phyloP scores from a whole-genome alignment of 345 rosid genomes.

The Kernera saxatilis region DNA sequence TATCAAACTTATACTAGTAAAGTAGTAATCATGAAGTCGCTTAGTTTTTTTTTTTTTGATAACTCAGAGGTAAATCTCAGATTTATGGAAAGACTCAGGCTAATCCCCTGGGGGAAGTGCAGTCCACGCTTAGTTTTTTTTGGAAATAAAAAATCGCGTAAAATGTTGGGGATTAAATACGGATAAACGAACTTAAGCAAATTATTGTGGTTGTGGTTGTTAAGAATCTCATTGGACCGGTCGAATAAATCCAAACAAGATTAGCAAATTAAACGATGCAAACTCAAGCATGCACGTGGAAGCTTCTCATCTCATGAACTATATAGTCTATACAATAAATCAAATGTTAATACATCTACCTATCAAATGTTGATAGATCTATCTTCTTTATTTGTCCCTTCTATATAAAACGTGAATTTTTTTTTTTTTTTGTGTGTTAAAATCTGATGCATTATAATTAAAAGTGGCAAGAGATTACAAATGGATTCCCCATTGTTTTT shows the following conservation, averaged over 20 bases:
- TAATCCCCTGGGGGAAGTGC: too few species aligned
- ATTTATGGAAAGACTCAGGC: too few species aligned
- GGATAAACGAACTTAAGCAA: constrained; percentile 23
- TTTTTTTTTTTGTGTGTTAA: too few species aligned
- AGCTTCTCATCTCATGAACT: constrained; percentile 18
- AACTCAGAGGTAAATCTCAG: too few species aligned
- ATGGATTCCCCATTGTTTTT: too few species aligned
- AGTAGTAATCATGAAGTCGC: constrained; percentile 9
- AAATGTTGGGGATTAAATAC: constrained; percentile 14
- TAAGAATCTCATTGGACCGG: constrained; percentile 28
- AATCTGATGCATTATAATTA: too few species aligned
- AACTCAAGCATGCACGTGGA: constrained; percentile 24
- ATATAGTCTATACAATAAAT: not conserved
- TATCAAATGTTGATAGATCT: too few species aligned
- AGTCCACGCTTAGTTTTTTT: too few species aligned
- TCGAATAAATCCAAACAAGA: not conserved
- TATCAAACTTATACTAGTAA: not conserved
- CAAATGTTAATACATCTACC: not conserved
- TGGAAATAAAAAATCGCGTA: constrained; percentile 10
- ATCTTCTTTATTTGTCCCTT: not conserved
- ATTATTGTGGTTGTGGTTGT: constrained; percentile 28
- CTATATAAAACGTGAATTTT: not conserved
- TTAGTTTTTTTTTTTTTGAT: too few species aligned
- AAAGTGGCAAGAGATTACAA: too few species aligned
- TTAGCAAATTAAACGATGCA: not conserved